Base-by-base conservation (phyloP, 2,329 filamentous ascomycete species). In the Arthrinium puccinioides region DNA sequence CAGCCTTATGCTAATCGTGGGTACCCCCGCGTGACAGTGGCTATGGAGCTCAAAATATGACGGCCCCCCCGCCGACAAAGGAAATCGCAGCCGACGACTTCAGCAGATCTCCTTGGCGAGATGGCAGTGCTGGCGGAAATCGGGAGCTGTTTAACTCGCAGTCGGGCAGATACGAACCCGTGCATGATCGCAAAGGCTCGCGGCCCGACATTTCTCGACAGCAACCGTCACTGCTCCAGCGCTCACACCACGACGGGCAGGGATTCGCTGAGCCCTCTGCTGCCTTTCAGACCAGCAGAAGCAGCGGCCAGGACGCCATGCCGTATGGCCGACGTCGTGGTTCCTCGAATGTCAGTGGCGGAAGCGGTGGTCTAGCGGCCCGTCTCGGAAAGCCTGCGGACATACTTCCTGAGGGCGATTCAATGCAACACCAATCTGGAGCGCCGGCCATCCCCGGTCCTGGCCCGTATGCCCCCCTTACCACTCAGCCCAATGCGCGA, bases 21-120 rank as follows among this genome's bases (percentile, higher is more conserved):
- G 20, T 69, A 69, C 44, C 61, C 70, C 61, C 66, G 16, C 72
- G 68, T 51, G 80, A 87, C 24, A 14, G 33, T 26, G 18, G 4
- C 13, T 24, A 10, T 36, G 18, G 24, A n/a, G 57, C 67, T 9
- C 69, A 74, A 64, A 68, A 6, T 67, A 65, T 65, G 37, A 65
- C 68, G 46, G 65, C 67, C 14, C 69, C 69, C 35, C 70, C 69
- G 14, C 68, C 69, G 8, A 73, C 83, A 0, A 87, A 87, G 53
- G 89, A 97, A 56, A 94, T 96, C 45, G 87, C 88, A 6, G 85
- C 89, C 0, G 92, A 97, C 58, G 90, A 95, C 47, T 97, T 96
- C 54, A 94, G 83, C 56, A 76, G 92, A 44, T 78, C 82, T 36
- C 76, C 81, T 23, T 94, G 86, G 82, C 76, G 84, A 51, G 87